phyloP scores from a whole-genome alignment of 2,329 filamentous ascomycete species.

The Nigrograna mackinnonii region DNA sequence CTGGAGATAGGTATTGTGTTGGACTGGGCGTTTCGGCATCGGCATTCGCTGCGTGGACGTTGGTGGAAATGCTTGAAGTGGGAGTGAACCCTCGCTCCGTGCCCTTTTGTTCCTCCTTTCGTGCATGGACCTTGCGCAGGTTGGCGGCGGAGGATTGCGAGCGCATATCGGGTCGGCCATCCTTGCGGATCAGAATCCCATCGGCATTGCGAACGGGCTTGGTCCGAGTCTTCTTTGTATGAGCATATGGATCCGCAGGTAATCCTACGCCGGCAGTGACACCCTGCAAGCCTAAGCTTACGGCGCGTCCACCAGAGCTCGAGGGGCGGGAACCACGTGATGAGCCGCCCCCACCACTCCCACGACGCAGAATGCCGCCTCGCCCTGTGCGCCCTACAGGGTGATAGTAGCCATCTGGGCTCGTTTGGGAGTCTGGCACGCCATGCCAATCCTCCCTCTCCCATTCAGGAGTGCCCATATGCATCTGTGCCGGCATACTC shows the following conservation, averaged over 20 bases:
- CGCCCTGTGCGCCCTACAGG: constrained; percentile 24
- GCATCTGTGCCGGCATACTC: constrained; percentile 32
- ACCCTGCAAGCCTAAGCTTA: constrained; percentile 32
- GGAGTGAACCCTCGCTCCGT: constrained; percentile 28
- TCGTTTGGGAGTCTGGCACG: constrained; percentile 35
- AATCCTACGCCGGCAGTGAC: constrained; percentile 25
- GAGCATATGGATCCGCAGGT: constrained; percentile 38
- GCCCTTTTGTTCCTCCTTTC: constrained; percentile 45
- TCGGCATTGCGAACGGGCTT: constrained; percentile 55
- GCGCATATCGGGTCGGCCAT: constrained; percentile 55
- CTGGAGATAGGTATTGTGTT: constrained; percentile 11
- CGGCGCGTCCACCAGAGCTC: constrained; percentile 25
- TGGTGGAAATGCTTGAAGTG: constrained; percentile 14
- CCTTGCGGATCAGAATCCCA: constrained; percentile 55
- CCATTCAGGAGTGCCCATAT: constrained; percentile 45
- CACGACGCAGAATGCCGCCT: constrained; percentile 37
- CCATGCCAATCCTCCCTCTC: constrained; percentile 42
- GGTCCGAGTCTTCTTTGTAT: constrained; percentile 53
- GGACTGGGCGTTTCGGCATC: constrained; percentile 34
- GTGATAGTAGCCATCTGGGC: constrained; percentile 38
- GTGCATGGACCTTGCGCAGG: constrained; percentile 54
- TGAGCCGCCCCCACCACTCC: constrained; percentile 29
- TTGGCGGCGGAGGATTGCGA: constrained; percentile 57
- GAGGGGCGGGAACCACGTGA: constrained; percentile 25
- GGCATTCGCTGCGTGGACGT: constrained; percentile 15